Base-by-base conservation (phyloP, 306 rosid species). In the Castanea sativa region DNA sequence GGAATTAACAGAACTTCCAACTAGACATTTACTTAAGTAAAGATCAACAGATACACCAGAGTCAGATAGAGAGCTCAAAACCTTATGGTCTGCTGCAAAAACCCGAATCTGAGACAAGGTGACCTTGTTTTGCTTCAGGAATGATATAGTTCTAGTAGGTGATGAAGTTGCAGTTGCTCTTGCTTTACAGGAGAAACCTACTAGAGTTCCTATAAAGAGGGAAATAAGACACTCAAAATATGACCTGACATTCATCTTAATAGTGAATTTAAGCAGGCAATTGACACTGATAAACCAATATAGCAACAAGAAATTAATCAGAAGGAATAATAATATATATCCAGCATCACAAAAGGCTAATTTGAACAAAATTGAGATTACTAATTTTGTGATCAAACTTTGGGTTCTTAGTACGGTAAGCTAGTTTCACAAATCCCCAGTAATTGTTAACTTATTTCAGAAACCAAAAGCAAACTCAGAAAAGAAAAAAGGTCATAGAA, bases 31-130 rank as follows among this genome's bases (percentile, higher is more conserved):
- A 53, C 82, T 86, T 16, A 92, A 72, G 88, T 86, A 89, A 55
- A 90, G 79, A 89, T 90, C 93, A 71, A 89, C 77, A 43, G 88
- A 82, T 52, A 75, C 75, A 3, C 89, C 83, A 70, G 84, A 72
- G 76, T 82, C 63, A 33, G 79, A 70, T 8, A 90, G 78, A 67
- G 83, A 64, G 73, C 79, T 59, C 71, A 88, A 73, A 77, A 71
- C 81, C 80, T 84, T 85, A 55, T 65, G 86, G 78, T 86, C 90
- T 20, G 77, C 73, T 55, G 76, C 79, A 23, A 71, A 75, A 43
- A 83, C 53, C 51, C 82, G 83, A 87, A 86, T 89, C 82, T 81
- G 77, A 79, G 93, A 82, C 6, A 61, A 71, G 38, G 78, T 64
- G 76, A 89, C 80, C 82, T 85, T 87, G 85, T 32, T 83, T 69